Base-by-base conservation (phyloP, 768 basidiomycete species). In the Dendrothele bispora region DNA sequence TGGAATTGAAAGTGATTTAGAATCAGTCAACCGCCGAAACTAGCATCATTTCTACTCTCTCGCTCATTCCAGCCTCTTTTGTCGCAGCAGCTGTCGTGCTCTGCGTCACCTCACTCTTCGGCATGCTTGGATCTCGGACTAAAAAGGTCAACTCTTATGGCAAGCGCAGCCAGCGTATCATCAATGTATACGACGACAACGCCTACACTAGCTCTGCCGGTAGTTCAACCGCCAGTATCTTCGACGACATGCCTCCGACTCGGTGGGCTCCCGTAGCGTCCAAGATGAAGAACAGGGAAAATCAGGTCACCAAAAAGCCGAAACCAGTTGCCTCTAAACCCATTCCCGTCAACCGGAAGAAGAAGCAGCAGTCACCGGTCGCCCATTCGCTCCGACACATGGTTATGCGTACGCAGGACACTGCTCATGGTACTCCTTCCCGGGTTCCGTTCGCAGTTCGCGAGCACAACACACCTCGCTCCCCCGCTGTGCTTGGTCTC, bases 131-230 rank as follows among this genome's bases (percentile, higher is more conserved):
- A 21, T 56, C 77, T 49, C 77, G 72, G 54, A 87, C 85, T 5
- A 85, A 83, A 60, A 80, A 83, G 56, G 75, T 87, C 39, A 77
- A 73, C 43, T 68, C 82, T 18, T 87, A 87, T 55, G 85, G 85
- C 18, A 79, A 80, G 54, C 79, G 84, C 51, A 70, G 71, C 32
- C 75, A 76, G 44, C 80, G 85, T 30, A 73, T 86, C n/a, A 70
- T 86, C 55, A n/a, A n/a, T n/a, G n/a, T n/a, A n/a, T n/a, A n/a
- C n/a, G n/a, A n/a, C n/a, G n/a, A n/a, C n/a, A 74, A 72, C 48
- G 72, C 69, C 35, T 69, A 72, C 39, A 62, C 67, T 44, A 62
- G 63, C 46, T 62, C 61, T 43, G 52, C 55, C 26, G 64, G 61
- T 21, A 60, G 39, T 45, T 62, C 57, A 21, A 56, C 67, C 4